These are phyloP conservation scores for Geranium rotundifolium DNA, from an alignment of 345 rosid genomes.

Conservation along the genomic window DNA sequence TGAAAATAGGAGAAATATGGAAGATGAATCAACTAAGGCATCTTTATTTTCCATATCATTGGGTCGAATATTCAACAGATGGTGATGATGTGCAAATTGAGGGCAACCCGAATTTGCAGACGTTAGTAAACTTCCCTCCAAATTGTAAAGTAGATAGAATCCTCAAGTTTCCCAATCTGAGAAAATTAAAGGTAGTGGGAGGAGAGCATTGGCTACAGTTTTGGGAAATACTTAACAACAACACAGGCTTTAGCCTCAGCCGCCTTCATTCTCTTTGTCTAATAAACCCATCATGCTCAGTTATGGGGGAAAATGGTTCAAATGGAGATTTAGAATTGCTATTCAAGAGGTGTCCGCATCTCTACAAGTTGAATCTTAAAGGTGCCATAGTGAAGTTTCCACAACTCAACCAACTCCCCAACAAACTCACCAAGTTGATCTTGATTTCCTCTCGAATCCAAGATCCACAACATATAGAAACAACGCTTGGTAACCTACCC, in stretches of 20 bases:
- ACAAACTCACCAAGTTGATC: constrained; percentile 21
- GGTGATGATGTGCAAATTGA: constrained; percentile 7
- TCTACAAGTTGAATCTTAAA: not conserved
- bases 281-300: too few relatives aligned
- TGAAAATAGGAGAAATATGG: constrained; percentile 13
- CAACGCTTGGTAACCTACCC: constrained; percentile 25
- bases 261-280: not conserved
- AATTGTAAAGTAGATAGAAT: constrained; percentile 5
- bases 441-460: constrained; percentile 16
- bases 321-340: not conserved
- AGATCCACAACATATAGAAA: constrained; percentile 29
- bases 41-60: constrained; percentile 9
- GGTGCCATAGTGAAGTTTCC: constrained; percentile 19
- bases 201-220: rapidly evolving
- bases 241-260: not conserved
- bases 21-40: constrained; percentile 17
- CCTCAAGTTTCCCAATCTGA: constrained; percentile 5
- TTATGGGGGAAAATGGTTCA: rapidly evolving
- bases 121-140: constrained; percentile 12
- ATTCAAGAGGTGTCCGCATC: constrained; percentile 7
- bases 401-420: constrained; percentile 15
- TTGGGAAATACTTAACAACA: constrained; percentile 4
- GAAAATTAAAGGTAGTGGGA: constrained; percentile 1
- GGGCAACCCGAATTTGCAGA: constrained; percentile 3
- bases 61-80: not conserved